Base-by-base conservation (phyloP, 2,329 filamentous ascomycete genomes). In the Xylaria sp. region DNA sequence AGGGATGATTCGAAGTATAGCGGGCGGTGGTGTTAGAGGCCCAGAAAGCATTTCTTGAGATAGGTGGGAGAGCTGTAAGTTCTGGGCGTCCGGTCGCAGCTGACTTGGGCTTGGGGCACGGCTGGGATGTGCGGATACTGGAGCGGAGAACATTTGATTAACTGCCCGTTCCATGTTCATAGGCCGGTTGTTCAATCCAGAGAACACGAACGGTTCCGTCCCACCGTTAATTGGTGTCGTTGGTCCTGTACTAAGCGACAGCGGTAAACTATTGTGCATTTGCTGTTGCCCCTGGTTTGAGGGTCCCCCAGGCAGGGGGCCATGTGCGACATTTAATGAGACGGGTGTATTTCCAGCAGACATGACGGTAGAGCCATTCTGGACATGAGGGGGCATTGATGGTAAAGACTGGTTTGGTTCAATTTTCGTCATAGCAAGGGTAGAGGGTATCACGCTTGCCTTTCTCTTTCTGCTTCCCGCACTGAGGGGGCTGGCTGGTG, bases 1-100 rank as follows among this genome's bases (percentile, higher is more conserved):
- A 0, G 93, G 93, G 35, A 95, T 91, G 63, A 97, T 83, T 74
- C 93, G 94, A 73, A 92, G 89, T 21, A 96, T 94, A 17, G 85
- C 84, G 1, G 89, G 85, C 2, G 84, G 80, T 10, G 77, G 73
- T 1, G 82, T 78, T 43, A 81, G 73, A 27, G 85, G 80, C 31
- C 85, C 75, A 19, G 76, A 74, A 74, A 83, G 87, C 3, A 87
- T 38, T 47, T 70, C 68, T 66, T 79, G 71, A 59, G 75, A 70
- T 62, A 81, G 71, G 52, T 78, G 75, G 75, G 78, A 63, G 68
- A 80, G 70, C n/a, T 75, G 73, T 73, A 78, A 69, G 66, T 79
- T 72, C 69, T 78, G 69, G 58, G 83, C 70, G 66, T 83, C 71
- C 61, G 80, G 81, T 51, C 82, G 77, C 49, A 87, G 65, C 8